Percentiles rank a stretch among this genome's conserved stretches.
Evolutionary conservation across 768 basidiomycete species (phyloP).

Genomic region (Suillus clintonianus): DNA sequence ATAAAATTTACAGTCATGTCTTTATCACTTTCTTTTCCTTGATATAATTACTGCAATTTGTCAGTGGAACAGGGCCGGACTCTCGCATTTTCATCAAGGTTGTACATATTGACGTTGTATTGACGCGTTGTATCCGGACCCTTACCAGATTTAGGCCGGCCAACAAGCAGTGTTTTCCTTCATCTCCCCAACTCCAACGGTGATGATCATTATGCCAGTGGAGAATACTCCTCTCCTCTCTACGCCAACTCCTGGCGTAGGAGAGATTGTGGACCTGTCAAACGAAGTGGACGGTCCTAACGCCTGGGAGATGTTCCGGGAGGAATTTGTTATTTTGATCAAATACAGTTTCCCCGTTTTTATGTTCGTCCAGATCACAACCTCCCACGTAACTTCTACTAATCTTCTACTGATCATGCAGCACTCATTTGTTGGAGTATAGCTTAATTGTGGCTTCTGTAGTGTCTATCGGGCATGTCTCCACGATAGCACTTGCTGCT

Average conservation of each 20-base stretch:
- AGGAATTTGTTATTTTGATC: conserved; percentile 57
- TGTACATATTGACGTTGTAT: too few relatives aligned
- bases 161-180: neutral
- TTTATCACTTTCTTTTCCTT: too few relatives aligned
- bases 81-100: too few relatives aligned
- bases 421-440: conserved; percentile 85
- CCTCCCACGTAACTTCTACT: neutral
- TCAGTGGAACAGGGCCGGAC: too few relatives aligned
- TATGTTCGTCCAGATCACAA: conserved; percentile 44
- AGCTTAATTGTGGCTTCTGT: conserved; percentile 84
- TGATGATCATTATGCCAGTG: conserved; percentile 9
- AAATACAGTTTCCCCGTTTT: conserved; percentile 71
- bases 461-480: conserved; percentile 87
- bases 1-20: too few relatives aligned
- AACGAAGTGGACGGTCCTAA: conserved; percentile 27
- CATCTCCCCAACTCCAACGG: neutral
- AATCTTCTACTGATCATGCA: conserved; percentile 35
- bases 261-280: conserved; percentile 43
- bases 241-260: conserved; percentile 54
- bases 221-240: conserved; percentile 59
- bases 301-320: conserved; percentile 40
- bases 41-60: too few relatives aligned
- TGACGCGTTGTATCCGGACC: too few relatives aligned
- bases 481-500: conserved; percentile 87
- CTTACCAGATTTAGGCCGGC: too few relatives aligned